phyloP scores from a whole-genome alignment of 1,284 basidiomycete species.

The Schizophyllum amplum region DNA sequence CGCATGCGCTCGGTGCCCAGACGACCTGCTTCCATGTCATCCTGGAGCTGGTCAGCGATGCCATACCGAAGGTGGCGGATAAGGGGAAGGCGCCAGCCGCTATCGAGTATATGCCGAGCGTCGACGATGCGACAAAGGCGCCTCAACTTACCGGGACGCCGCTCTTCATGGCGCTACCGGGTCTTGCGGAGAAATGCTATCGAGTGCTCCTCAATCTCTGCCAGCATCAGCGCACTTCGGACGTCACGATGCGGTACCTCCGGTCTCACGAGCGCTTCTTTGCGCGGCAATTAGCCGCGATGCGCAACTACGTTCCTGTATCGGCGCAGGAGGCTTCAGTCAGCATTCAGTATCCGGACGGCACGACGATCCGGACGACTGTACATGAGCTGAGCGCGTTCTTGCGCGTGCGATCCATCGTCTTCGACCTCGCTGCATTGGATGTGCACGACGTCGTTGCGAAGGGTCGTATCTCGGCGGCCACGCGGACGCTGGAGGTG shows the following conservation, averaged over 20 bases:
- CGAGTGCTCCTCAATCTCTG: constrained; percentile 83
- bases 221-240: constrained; percentile 77
- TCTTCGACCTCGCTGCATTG: constrained; percentile 82
- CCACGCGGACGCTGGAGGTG: constrained; percentile 64
- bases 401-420: constrained; percentile 76
- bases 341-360: constrained; percentile 65
- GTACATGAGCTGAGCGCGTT: constrained; percentile 71
- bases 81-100: constrained; percentile 19
- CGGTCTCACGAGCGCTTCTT: constrained; percentile 89
- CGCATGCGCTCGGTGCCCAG: constrained; percentile 62
- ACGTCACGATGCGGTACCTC: constrained; percentile 81
- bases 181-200: constrained; percentile 83
- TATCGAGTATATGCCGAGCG: too few species aligned
- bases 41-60: constrained; percentile 67
- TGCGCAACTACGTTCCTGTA: constrained; percentile 57
- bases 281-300: constrained; percentile 68
- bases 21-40: constrained; percentile 78
- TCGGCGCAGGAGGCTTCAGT: constrained; percentile 48
- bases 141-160: constrained; percentile 36
- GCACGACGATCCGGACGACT: constrained; percentile 66
- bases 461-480: constrained; percentile 65
- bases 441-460: constrained; percentile 85
- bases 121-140: too few species aligned
- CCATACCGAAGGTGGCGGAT: constrained; percentile 48
- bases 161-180: constrained; percentile 64